A percentile compares a stretch with the other conserved stretches of the same genome.
These are phyloP conservation scores for Pachysandra terminalis DNA, from an alignment of 164 flowering plant species.

Conservation along the genomic window DNA sequence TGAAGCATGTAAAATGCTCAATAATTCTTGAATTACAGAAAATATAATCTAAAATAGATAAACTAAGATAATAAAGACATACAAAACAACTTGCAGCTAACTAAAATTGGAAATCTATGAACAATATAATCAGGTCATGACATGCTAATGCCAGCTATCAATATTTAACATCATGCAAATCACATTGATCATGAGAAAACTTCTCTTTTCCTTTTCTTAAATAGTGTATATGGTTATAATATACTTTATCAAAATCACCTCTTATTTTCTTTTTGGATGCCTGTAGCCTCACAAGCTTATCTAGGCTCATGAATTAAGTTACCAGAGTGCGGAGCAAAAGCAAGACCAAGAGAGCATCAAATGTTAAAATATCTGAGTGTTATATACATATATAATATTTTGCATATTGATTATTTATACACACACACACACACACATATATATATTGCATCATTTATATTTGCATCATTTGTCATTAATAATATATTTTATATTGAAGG, in stretches of 20 bases:
- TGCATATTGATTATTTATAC: no score
- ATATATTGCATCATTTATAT: no score
- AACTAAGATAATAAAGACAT: not conserved
- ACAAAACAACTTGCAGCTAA: not conserved
- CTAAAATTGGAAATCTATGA: not conserved
- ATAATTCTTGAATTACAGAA: not conserved
- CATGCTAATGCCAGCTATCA: not conserved
- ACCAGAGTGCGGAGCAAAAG: no score
- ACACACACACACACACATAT: no score
- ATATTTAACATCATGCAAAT: no score
- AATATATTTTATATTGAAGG: no score
- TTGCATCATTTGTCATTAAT: no score
- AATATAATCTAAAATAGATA: not conserved
- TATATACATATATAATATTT: no score
- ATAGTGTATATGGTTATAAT: no score
- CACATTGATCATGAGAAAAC: not conserved
- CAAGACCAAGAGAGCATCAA: no score
- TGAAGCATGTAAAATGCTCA: not conserved
- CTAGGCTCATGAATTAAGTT: no score
- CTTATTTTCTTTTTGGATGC: not conserved
- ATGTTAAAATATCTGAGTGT: no score
- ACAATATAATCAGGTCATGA: not conserved
- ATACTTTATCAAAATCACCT: not conserved
- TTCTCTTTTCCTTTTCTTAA: not conserved
- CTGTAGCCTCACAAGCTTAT: not conserved